phyloP scores from a whole-genome alignment of 2,329 filamentous ascomycete genomes.

The Pseudogymnoascus sp. region DNA sequence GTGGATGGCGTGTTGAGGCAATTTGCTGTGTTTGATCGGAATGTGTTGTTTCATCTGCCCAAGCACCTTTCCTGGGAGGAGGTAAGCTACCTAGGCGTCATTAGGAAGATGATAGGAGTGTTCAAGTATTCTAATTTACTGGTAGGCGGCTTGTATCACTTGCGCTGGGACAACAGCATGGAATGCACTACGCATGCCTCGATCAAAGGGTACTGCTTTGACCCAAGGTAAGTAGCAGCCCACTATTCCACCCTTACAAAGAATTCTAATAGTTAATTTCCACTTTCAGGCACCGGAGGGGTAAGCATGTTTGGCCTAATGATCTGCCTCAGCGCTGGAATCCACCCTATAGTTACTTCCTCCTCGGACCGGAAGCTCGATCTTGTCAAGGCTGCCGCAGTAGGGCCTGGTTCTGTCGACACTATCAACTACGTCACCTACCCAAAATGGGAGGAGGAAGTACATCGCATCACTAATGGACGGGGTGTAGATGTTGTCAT shows the following conservation, averaged over 20 bases:
- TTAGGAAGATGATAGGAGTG: not conserved
- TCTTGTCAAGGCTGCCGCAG: not conserved
- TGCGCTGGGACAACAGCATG: not conserved
- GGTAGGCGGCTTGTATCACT: not conserved
- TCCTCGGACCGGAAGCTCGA: not conserved
- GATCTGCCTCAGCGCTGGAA: not conserved
- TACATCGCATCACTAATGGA: not conserved
- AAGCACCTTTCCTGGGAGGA: not conserved
- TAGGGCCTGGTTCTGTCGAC: not conserved
- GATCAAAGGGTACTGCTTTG: not conserved
- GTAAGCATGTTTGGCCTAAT: not conserved
- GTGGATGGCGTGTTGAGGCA: not conserved
- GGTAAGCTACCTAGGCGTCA: not conserved
- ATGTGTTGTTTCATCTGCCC: not conserved
- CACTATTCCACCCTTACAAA: not conserved
- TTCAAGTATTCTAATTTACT: not conserved
- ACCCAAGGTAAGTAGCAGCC: not conserved
- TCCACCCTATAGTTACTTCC: not conserved
- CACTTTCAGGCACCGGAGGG: not conserved
- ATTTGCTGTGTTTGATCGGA: not conserved
- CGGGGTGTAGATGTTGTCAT: not conserved
- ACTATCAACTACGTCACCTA: not conserved
- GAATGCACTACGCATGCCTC: not conserved
- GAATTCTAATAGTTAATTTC: not conserved
- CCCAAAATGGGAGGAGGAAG: not conserved